Evolutionary conservation across 257 asterid genomes (phyloP).

Genomic region (Cynanchum wilfordii): DNA sequence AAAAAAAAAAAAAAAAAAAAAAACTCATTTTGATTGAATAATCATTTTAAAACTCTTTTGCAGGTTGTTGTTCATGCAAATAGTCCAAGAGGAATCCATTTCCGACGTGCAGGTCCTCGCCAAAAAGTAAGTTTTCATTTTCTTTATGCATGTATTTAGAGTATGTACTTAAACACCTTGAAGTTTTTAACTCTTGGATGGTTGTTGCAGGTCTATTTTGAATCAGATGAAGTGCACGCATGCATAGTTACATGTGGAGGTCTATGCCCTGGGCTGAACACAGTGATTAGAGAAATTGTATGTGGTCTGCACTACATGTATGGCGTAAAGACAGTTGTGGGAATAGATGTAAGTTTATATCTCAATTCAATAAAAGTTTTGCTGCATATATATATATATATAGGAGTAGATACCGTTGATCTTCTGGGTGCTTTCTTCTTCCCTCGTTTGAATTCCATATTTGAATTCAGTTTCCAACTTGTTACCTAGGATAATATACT

Average conservation of each 20-base stretch:
- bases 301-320: constrained; percentile 77
- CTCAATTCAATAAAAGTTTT: not conserved
- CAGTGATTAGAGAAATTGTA: constrained; percentile 88
- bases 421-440: not conserved
- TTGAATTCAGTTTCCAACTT: not conserved
- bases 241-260: constrained; percentile 97
- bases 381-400: not conserved
- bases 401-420: not conserved
- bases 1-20: not conserved
- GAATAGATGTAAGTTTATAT: constrained; percentile 58
- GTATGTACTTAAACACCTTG: not conserved
- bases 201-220: constrained; percentile 63
- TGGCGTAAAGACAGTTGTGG: constrained; percentile 70
- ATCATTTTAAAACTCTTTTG: constrained; percentile 2
- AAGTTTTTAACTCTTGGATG: not conserved
- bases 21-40: not conserved
- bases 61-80: constrained; percentile 80
- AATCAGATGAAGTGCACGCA: constrained; percentile 75
- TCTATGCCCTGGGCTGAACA: constrained; percentile 89
- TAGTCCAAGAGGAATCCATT: constrained; percentile 76
- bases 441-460: not conserved
- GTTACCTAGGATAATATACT: not conserved
- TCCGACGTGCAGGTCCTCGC: constrained; percentile 96
- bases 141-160: not conserved
- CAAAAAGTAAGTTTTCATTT: constrained; percentile 44